phyloP scores from a whole-genome alignment of 768 basidiomycete genomes.

The Amanita pseudoporphyria region DNA sequence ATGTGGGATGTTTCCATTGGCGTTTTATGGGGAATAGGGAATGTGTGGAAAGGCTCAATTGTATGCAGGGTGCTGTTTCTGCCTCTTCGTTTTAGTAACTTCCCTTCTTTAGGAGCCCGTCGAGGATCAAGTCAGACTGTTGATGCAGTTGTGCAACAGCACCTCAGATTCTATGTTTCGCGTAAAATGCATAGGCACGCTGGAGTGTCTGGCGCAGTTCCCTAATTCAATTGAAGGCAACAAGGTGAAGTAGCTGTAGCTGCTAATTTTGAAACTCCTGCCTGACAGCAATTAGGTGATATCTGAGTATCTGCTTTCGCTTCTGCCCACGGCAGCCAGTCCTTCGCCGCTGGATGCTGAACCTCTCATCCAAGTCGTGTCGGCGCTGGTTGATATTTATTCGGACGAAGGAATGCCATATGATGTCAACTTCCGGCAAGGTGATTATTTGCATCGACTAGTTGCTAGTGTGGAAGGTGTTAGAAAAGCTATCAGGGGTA shows the following conservation, averaged over 20 bases:
- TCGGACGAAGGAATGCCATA: constrained; percentile 78
- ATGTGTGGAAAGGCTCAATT: constrained; percentile 59
- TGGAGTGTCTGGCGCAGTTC: constrained; percentile 75
- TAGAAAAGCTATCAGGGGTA: constrained; percentile 49
- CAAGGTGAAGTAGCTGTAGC: constrained; percentile 27
- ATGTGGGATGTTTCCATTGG: constrained; percentile 77
- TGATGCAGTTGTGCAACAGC: constrained; percentile 58
- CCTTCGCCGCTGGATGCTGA: constrained; percentile 46
- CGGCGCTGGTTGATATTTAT: constrained; percentile 87
- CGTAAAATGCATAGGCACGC: constrained; percentile 77
- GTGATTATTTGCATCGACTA: constrained; percentile 45
- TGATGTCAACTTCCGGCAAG: constrained; percentile 72
- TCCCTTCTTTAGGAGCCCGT: constrained; percentile 39
- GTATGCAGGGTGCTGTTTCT: constrained; percentile 26
- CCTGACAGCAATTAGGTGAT: constrained; percentile 35
- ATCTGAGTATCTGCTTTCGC: constrained; percentile 53
- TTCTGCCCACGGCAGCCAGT: constrained; percentile 36
- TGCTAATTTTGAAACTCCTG: background rate
- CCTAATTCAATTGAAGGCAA: constrained; percentile 57
- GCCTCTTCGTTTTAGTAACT: background rate
- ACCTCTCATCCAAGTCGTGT: constrained; percentile 65
- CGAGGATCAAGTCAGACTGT: constrained; percentile 48
- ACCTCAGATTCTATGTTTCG: constrained; percentile 44
- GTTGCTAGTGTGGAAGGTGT: constrained; percentile 51
- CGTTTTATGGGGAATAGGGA: constrained; percentile 82